Conservation (phyloP, 768 basidiomycete genomes). For the Xerocomus brunneocitrinus region DNA sequence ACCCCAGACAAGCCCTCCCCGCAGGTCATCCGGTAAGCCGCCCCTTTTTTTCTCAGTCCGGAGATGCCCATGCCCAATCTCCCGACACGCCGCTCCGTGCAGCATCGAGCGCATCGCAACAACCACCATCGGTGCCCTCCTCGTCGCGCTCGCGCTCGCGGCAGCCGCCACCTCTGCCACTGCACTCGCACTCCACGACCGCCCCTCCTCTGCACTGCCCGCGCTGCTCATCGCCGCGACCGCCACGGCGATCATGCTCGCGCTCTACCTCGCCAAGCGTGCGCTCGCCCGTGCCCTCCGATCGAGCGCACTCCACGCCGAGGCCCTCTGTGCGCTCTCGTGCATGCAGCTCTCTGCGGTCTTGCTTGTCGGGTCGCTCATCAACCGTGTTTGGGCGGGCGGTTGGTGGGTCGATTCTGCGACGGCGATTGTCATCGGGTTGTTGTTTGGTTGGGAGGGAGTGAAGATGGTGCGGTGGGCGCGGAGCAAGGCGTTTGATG, state of each 20-base stretch:
- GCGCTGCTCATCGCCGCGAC: constrained; percentile 42
- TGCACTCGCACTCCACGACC: constrained; percentile 32
- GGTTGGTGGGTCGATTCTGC: constrained; percentile 48
- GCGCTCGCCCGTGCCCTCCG: constrained; percentile 42
- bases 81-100: not conserved
- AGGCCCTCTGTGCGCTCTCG: constrained; percentile 41
- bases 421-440: constrained; percentile 38
- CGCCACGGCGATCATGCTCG: constrained; percentile 35
- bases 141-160: constrained; percentile 35
- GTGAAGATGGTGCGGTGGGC: constrained; percentile 41
- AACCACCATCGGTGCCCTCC: constrained; percentile 33
- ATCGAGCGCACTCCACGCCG: constrained; percentile 41
- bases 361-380: constrained; percentile 38
- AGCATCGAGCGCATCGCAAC: constrained; percentile 40
- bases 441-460: constrained; percentile 43
- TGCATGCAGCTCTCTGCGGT: constrained; percentile 43
- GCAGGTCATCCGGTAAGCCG: constrained; percentile 11
- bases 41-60: not conserved
- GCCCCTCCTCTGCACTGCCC: constrained; percentile 36
- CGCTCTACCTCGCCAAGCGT: constrained; percentile 43
- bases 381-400: constrained; percentile 37
- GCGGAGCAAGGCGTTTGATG: constrained; percentile 30
- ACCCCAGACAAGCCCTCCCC: not conserved
- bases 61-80: not conserved
- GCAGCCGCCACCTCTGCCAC: constrained; percentile 35